Percentiles rank a stretch among this genome's conserved stretches.
Conservation (phyloP, 306 rosid genomes). For the Luffa acutangula region DNA sequence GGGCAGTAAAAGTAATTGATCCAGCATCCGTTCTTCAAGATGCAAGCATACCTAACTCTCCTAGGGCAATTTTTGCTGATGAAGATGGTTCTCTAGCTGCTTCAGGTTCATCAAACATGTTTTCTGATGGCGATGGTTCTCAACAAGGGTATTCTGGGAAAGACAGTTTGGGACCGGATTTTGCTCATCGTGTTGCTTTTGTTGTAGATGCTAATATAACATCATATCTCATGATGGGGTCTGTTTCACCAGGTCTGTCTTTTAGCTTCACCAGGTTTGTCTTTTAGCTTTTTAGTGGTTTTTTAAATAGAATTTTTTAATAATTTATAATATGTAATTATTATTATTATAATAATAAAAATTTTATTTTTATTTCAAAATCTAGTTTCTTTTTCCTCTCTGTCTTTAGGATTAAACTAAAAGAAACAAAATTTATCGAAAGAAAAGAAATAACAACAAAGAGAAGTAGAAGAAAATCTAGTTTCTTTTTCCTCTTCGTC, state of each 20-base stretch:
- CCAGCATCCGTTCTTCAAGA: conserved; percentile 62
- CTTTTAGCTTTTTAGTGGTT: conserved; percentile 5
- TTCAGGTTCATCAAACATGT: conserved; percentile 35
- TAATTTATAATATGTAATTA: background rate
- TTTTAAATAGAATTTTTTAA: background rate
- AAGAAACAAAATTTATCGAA: background rate
- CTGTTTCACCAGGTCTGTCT: conserved; percentile 92
- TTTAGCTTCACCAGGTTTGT: conserved; percentile 4
- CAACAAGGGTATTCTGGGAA: conserved; percentile 51
- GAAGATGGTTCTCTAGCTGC: conserved; percentile 48
- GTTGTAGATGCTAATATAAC: conserved; percentile 94
- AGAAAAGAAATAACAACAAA: background rate
- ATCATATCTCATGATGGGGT: conserved; percentile 98
- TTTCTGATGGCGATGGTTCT: conserved; percentile 42
- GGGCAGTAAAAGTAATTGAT: conserved; percentile 87
- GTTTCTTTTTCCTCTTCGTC: background rate
- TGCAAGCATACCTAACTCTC: conserved; percentile 40
- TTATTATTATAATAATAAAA: background rate
- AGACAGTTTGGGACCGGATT: conserved; percentile 43
- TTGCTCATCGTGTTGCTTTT: conserved; percentile 67
- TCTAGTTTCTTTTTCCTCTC: background rate
- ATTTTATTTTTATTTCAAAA: background rate
- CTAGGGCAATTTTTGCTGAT: conserved; percentile 37
- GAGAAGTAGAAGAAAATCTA: too few species aligned
- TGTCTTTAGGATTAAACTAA: background rate